Evolutionary conservation across 2,329 filamentous ascomycete genomes (phyloP).

Genomic region (Colletotrichum lupini): DNA sequence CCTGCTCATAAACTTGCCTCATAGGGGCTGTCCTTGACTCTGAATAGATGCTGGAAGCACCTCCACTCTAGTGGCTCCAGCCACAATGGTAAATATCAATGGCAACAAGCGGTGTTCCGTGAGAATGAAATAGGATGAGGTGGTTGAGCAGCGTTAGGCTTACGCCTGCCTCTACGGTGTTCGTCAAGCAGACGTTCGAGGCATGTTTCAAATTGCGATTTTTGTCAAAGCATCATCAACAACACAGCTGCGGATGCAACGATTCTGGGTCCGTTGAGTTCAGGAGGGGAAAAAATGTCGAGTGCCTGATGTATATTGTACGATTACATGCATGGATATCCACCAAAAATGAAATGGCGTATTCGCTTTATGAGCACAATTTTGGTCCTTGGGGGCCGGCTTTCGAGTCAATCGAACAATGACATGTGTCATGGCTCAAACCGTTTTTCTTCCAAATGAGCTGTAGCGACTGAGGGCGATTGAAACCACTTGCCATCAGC

Average conservation of each 20-base stretch:
- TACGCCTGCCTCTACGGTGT: not conserved
- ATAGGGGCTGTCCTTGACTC: conserved; percentile 36
- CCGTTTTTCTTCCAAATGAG: not conserved
- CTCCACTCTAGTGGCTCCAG: not conserved
- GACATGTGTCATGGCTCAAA: not conserved
- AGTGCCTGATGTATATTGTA: conserved; percentile 24
- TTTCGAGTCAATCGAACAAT: not conserved
- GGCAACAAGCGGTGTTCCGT: not conserved
- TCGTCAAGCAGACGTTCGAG: not conserved
- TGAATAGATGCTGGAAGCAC: conserved; percentile 31
- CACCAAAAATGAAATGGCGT: conserved; percentile 4
- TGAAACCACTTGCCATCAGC: not conserved
- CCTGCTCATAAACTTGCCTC: conserved; percentile 28
- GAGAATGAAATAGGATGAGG: not conserved
- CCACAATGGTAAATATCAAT: not conserved
- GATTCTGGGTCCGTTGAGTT: not conserved
- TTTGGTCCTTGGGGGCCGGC: not conserved
- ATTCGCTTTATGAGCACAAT: not conserved
- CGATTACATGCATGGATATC: conserved; percentile 28
- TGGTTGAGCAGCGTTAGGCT: not conserved
- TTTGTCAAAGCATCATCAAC: not conserved
- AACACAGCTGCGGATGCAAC: not conserved
- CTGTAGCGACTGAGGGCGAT: not conserved
- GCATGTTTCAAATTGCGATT: not conserved
- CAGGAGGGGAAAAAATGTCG: not conserved